Evolutionary conservation across 768 basidiomycete genomes (phyloP), one percentile per base, ranked within the genome.

Genomic region (Amanita thiersii): DNA sequence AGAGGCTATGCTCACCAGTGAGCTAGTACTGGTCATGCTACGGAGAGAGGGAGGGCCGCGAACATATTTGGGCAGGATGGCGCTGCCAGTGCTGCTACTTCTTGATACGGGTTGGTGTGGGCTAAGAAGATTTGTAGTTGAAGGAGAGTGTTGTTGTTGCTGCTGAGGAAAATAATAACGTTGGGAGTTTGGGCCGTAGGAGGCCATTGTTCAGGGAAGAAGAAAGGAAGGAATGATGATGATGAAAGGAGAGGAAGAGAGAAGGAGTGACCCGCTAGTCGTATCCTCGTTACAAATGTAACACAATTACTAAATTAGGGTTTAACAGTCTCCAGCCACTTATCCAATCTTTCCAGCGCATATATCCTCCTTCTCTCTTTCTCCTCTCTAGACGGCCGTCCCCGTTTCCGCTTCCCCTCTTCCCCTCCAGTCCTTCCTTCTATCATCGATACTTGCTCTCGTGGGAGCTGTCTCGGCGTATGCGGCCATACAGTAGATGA

Each of bases 381-480:
- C 34, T 82, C 82, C 3, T 74, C 69, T 50, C 65, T 79, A 3
- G 78, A 68, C 1, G 80, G 81, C 0, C 83, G 71, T 5, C 83
- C 83, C 54, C 69, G 42, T 21, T 43, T 43, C 25, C 42, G 33
- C 25, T 43, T 43, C 11, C 79, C 54, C 75, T 73, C 56, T 70
- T 78, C 24, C 63, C 45, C 2, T 47, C 37, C 4, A 61, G 61
- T 8, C 53, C 41, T 17, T 56, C 47, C 2, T 48, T 47, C 50
- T 59, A 23, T 71, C 70, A 47, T 65, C 65, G 1, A 69, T 41
- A 75, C 75, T n/a, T 76, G 60, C 50, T 87, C 86, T 18, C 84
- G 72, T 12, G 86, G 86, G 4, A 89, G 62, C 18, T 60, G 59
- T n/a, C 77, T 69, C 3, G 85, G 86, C 51, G 73, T 77, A 52